Conservation (phyloP, 129 eudicot species). For the Mikania micrantha region DNA sequence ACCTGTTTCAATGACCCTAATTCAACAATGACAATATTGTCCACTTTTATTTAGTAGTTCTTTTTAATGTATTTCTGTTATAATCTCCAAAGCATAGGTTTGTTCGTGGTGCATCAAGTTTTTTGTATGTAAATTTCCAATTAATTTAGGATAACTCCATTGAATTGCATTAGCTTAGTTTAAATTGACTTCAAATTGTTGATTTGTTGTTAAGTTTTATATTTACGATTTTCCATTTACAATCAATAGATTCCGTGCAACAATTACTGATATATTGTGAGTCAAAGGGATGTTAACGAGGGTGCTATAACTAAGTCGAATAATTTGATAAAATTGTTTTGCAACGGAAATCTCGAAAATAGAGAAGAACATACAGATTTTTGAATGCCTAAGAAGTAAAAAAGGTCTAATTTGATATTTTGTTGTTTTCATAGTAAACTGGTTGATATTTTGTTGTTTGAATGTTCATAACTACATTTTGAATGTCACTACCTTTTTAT, state of each 20-base stretch:
- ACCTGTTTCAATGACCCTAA: neutral
- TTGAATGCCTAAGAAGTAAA: neutral
- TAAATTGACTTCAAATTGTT: neutral
- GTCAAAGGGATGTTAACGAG: neutral
- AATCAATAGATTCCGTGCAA: neutral
- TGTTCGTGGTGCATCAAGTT: neutral
- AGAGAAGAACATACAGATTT: neutral
- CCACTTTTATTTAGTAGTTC: neutral
- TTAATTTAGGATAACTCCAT: neutral
- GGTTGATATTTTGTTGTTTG: constrained; percentile 11
- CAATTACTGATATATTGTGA: neutral
- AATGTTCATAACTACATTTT: neutral
- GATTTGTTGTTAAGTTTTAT: constrained; percentile 10
- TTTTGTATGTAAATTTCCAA: neutral
- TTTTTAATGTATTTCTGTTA: neutral
- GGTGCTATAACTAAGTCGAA: neutral
- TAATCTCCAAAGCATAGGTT: neutral
- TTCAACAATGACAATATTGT: neutral
- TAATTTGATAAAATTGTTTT: neutral
- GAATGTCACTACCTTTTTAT: neutral
- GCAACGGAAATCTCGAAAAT: neutral
- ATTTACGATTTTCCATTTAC: neutral
- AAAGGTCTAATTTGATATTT: neutral
- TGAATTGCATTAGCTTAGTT: neutral
- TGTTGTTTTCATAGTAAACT: neutral